Percentiles rank a stretch among this genome's conserved stretches.
Evolutionary conservation across 1,139 yeast species (phyloP).

Genomic region (Geotrichum cucujoidarum): DNA sequence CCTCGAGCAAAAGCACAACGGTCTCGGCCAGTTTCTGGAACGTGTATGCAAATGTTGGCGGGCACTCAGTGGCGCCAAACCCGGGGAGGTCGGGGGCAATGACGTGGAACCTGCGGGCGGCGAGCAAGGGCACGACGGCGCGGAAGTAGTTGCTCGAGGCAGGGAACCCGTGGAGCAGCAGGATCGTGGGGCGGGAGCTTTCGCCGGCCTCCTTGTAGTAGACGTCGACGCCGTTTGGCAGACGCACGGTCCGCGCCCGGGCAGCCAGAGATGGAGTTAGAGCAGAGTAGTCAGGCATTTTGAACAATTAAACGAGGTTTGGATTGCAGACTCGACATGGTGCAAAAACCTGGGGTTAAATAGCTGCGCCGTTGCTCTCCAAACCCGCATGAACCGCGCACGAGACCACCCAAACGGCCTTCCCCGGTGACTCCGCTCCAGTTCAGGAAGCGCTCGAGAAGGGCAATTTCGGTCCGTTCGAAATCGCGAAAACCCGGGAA

Average conservation of each 20-base stretch:
- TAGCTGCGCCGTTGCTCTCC: too few species aligned
- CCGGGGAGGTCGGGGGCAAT: conserved; percentile 47
- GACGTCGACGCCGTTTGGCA: conserved; percentile 30
- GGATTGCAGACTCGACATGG: too few species aligned
- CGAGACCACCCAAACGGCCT: too few species aligned
- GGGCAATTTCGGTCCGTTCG: too few species aligned
- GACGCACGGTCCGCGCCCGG: conserved; percentile 1
- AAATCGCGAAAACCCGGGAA: too few species aligned
- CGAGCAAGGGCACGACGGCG: conserved; percentile 38
- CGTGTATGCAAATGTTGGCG: conserved; percentile 31
- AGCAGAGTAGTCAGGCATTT: too few species aligned
- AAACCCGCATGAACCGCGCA: too few species aligned
- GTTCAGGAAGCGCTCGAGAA: too few species aligned
- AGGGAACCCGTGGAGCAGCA: conserved; percentile 45
- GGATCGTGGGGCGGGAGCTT: conserved; percentile 32
- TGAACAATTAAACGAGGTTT: too few species aligned
- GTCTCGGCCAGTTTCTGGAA: conserved; percentile 38
- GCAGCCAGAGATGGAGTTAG: too few species aligned
- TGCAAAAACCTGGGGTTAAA: too few species aligned
- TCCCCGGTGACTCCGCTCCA: too few species aligned
- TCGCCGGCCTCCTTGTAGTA: conserved; percentile 42
- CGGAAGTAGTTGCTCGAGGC: conserved; percentile 42
- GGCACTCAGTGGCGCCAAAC: conserved; percentile 40
- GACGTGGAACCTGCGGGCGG: conserved; percentile 36
- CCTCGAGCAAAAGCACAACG: conserved; percentile 35